phyloP scores from a whole-genome alignment of 2,329 filamentous ascomycete species.

The Seiridium cupressi region DNA sequence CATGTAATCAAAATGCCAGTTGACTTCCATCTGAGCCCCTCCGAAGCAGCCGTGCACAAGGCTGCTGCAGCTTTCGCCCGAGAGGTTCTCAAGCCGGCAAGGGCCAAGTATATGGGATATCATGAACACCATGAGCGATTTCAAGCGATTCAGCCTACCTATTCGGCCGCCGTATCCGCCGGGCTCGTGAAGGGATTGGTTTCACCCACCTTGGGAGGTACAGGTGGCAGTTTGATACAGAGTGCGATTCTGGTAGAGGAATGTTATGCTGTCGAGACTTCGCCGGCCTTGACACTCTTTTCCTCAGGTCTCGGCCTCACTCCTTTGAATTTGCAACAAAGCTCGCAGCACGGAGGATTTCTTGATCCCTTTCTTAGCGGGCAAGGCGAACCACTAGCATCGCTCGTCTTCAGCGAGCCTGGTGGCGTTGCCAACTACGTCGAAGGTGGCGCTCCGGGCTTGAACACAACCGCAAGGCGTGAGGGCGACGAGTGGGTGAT shows the following conservation, averaged over 20 bases:
- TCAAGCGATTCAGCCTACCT: slow-evolving; percentile 43
- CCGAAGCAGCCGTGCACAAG: slow-evolving; percentile 15
- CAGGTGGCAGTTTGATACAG: slow-evolving; percentile 41
- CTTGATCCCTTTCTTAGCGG: slow-evolving; percentile 44
- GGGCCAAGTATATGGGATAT: slow-evolving; percentile 16
- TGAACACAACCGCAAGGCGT: slow-evolving; percentile 44
- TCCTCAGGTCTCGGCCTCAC: slow-evolving; percentile 51
- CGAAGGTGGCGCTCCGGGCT: slow-evolving; percentile 44
- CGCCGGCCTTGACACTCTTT: slow-evolving; percentile 47
- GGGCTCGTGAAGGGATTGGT: slow-evolving; percentile 49
- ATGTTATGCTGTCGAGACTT: slow-evolving; percentile 49
- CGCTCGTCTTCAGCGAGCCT: slow-evolving; percentile 51
- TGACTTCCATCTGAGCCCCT: slow-evolving; percentile 19
- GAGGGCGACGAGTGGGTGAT: slow-evolving; percentile 51
- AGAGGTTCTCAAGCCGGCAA: slow-evolving; percentile 18
- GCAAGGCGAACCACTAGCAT: slow-evolving; percentile 45
- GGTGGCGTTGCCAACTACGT: slow-evolving; percentile 50
- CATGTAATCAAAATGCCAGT: slow-evolving; percentile 12
- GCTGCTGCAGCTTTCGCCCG: slow-evolving; percentile 20
- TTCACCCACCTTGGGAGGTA: slow-evolving; percentile 42
- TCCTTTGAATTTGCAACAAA: slow-evolving; percentile 45
- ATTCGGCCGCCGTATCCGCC: slow-evolving; percentile 37
- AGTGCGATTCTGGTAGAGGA: slow-evolving; percentile 51
- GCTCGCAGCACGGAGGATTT: slow-evolving; percentile 33
- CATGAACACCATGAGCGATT: slow-evolving; percentile 35